phyloP scores from a whole-genome alignment of 805 yeast genomes.

The Nakazawaea sp. region DNA sequence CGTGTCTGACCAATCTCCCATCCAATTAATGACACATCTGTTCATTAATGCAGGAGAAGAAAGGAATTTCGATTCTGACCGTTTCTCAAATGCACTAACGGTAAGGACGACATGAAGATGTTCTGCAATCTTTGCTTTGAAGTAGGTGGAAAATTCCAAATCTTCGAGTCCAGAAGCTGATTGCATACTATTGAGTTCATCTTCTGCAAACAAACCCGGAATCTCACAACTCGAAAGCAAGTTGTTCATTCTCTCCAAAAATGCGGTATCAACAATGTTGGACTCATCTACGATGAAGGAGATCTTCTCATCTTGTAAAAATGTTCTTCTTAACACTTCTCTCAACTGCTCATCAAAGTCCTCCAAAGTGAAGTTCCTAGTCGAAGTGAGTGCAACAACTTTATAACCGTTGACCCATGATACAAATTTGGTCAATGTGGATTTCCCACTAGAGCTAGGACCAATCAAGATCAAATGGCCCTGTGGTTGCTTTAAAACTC shows the following conservation, averaged over 20 bases:
- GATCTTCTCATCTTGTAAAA: slow-evolving; percentile 49
- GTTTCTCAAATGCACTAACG: slow-evolving; percentile 40
- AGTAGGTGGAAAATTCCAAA: slow-evolving; percentile 63
- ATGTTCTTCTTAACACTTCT: slow-evolving; percentile 40
- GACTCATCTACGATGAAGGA: slow-evolving; percentile 82
- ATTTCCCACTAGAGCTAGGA: slow-evolving; percentile 74
- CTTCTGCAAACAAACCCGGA: slow-evolving; percentile 82
- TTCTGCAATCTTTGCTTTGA: slow-evolving; percentile 53
- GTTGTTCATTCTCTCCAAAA: slow-evolving; percentile 88
- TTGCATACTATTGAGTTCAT: slow-evolving; percentile 51
- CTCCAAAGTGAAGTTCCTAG: slow-evolving; percentile 40
- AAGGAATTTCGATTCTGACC: slow-evolving; percentile 36
- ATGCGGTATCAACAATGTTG: slow-evolving; percentile 65
- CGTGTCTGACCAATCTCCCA: slow-evolving; percentile 70
- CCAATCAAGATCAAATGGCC: slow-evolving; percentile 90
- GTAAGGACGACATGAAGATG: slow-evolving; percentile 84
- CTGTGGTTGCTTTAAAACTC: slow-evolving; percentile 78
- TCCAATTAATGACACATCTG: slow-evolving; percentile 82
- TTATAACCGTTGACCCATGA: slow-evolving; percentile 85
- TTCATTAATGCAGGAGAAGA: slow-evolving; percentile 87
- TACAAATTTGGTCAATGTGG: slow-evolving; percentile 71
- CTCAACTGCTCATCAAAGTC: slow-evolving; percentile 69
- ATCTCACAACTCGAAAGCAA: slow-evolving; percentile 89
- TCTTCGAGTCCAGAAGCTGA: slow-evolving; percentile 57
- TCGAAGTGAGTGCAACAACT: slow-evolving; percentile 51